Conservation (phyloP, 306 rosid genomes). For the Medicago lupulina region DNA sequence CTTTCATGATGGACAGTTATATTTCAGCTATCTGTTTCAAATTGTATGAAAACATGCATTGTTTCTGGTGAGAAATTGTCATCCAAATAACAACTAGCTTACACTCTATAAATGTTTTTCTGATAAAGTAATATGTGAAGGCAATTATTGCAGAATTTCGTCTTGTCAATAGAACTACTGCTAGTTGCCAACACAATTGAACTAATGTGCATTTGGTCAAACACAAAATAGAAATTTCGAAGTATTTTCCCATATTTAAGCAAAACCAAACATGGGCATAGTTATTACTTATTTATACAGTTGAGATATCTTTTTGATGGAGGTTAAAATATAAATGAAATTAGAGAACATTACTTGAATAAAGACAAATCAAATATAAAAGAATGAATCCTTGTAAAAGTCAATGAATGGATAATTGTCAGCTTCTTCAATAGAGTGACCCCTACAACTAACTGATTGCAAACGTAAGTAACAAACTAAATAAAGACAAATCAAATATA, state of each 20-base stretch:
- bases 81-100: background rate
- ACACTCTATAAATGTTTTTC: background rate
- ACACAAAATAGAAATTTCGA: background rate
- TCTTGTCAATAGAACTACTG: background rate
- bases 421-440: background rate
- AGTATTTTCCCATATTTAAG: background rate
- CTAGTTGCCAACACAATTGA: background rate
- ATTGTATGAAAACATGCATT: background rate
- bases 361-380: background rate
- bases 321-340: background rate
- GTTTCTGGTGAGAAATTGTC: background rate
- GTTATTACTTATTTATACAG: background rate
- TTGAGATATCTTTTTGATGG: slow-evolving; percentile 8
- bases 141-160: background rate
- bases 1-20: background rate
- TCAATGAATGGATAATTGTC: slow-evolving; percentile 18
- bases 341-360: background rate
- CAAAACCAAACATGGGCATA: background rate
- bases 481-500: background rate
- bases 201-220: background rate
- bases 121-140: background rate
- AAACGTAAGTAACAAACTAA: slow-evolving; percentile 2
- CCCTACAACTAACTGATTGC: background rate
- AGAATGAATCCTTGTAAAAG: slow-evolving; percentile 4
- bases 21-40: no score